Conservation (phyloP, 2,329 filamentous ascomycete species). For the Fonsecaea monophora region DNA sequence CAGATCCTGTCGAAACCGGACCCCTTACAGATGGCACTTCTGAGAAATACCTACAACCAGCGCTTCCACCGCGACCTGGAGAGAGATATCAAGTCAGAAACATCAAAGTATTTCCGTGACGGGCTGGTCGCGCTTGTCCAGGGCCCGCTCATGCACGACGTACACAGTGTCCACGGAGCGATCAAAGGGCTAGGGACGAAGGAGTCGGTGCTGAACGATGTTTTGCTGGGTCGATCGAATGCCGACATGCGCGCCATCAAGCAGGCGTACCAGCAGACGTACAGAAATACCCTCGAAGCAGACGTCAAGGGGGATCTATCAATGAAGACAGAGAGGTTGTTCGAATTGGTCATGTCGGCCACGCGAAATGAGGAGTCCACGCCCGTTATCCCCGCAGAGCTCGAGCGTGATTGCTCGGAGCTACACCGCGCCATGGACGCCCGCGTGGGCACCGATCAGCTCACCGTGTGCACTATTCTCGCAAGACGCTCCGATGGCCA, state of each 20-base stretch:
- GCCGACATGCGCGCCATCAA: slow-evolving; percentile 90
- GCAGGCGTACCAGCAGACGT: slow-evolving; percentile 72
- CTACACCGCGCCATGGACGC: slow-evolving; percentile 76
- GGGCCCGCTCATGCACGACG: slow-evolving; percentile 80
- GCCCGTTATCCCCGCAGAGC: slow-evolving; percentile 73
- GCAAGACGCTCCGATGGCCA: slow-evolving; percentile 79
- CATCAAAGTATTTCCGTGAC: slow-evolving; percentile 74
- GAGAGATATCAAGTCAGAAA: slow-evolving; percentile 78
- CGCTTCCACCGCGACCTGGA: slow-evolving; percentile 72
- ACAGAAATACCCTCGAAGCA: slow-evolving; percentile 69
- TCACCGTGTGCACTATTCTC: slow-evolving; percentile 79
- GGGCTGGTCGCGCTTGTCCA: slow-evolving; percentile 76
- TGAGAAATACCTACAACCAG: slow-evolving; percentile 71
- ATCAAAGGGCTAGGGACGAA: slow-evolving; percentile 85
- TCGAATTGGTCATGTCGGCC: slow-evolving; percentile 78
- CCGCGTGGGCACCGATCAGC: slow-evolving; percentile 73
- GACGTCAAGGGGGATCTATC: slow-evolving; percentile 81
- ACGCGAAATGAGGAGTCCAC: slow-evolving; percentile 77
- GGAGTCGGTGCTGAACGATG: slow-evolving; percentile 82
- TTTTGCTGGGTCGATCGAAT: slow-evolving; percentile 81
- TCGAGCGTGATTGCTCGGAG: slow-evolving; percentile 77
- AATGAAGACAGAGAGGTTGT: slow-evolving; percentile 84
- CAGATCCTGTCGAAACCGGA: slow-evolving; percentile 73
- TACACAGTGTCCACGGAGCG: slow-evolving; percentile 71
- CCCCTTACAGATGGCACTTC: slow-evolving; percentile 74